phyloP scores from a whole-genome alignment of 768 basidiomycete species.

The Boletus edulis region DNA sequence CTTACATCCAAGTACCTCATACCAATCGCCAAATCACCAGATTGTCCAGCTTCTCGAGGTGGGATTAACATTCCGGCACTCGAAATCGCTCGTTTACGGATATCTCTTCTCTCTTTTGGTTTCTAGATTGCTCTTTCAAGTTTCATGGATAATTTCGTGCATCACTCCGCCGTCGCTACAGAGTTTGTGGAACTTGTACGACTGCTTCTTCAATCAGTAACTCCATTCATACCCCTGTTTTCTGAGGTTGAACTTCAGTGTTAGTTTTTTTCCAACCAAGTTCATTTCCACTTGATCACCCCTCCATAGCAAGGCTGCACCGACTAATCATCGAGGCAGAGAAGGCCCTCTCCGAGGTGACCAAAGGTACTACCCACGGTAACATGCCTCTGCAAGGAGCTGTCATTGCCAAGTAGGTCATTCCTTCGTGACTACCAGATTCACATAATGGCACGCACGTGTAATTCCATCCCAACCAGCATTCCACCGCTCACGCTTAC shows the following conservation, averaged over 20 bases:
- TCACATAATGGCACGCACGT: not conserved
- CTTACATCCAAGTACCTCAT: not conserved
- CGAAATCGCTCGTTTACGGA: not conserved
- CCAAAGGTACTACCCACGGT: not conserved
- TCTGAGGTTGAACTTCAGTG: constrained; percentile 22
- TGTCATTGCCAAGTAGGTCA: constrained; percentile 11
- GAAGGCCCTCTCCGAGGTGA: not conserved
- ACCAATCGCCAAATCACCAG: constrained; percentile 27
- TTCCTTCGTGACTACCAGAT: constrained; percentile 1
- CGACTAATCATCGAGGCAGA: constrained; percentile 13
- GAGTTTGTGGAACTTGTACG: constrained; percentile 13
- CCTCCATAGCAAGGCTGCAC: constrained; percentile 19
- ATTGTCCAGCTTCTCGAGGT: constrained; percentile 52
- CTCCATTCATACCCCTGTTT: constrained; percentile 22
- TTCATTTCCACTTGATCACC: not conserved
- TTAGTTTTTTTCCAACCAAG: not conserved
- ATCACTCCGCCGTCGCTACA: not conserved
- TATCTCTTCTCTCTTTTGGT: not conserved
- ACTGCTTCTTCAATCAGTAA: constrained; percentile 18
- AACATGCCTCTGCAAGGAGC: not conserved
- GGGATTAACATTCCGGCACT: constrained; percentile 11
- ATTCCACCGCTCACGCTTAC: not conserved
- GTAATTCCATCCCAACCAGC: constrained; percentile 1
- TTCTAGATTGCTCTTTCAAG: constrained; percentile 20
- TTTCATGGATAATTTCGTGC: constrained; percentile 13